Conservation (phyloP, 176 grass and related monocot species). For the Juncus effusus region DNA sequence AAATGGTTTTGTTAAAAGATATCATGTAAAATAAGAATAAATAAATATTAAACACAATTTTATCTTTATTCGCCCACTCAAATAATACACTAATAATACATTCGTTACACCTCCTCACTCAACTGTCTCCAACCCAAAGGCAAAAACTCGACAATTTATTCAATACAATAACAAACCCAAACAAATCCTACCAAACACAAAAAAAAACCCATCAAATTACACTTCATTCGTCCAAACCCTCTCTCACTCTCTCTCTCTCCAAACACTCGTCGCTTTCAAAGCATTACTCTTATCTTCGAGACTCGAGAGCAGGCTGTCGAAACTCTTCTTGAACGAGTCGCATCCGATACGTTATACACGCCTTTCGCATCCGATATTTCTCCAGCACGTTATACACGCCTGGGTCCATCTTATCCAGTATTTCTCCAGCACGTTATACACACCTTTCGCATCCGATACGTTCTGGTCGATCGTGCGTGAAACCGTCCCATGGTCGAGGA, state of each 20-base stretch:
- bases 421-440: constrained; percentile 77
- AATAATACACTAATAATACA: too few species aligned
- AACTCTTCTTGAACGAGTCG: constrained; percentile 82
- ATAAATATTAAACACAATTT: too few species aligned
- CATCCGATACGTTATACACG: constrained; percentile 63
- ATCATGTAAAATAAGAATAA: too few species aligned
- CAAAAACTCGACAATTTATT: background rate
- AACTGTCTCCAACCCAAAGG: too few species aligned
- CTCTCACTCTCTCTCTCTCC: too few species aligned
- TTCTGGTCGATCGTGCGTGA: constrained; percentile 67
- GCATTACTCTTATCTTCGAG: constrained; percentile 68
- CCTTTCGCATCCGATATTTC: constrained; percentile 74
- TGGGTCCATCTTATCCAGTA: constrained; percentile 65
- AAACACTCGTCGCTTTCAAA: constrained; percentile 43
- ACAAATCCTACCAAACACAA: too few species aligned
- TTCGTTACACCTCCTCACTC: too few species aligned
- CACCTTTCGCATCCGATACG: constrained; percentile 56
- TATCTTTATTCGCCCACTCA: too few species aligned
- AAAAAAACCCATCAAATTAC: too few species aligned
- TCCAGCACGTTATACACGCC: constrained; percentile 68
- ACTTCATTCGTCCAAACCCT: too few species aligned
- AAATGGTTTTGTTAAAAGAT: too few species aligned
- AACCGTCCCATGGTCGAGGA: constrained; percentile 72
- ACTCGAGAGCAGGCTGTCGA: constrained; percentile 69
- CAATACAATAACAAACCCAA: background rate